Evolutionary conservation across 768 basidiomycete genomes (phyloP), one percentile per base, ranked within the genome.

Genomic region (Termitomyces sp.): DNA sequence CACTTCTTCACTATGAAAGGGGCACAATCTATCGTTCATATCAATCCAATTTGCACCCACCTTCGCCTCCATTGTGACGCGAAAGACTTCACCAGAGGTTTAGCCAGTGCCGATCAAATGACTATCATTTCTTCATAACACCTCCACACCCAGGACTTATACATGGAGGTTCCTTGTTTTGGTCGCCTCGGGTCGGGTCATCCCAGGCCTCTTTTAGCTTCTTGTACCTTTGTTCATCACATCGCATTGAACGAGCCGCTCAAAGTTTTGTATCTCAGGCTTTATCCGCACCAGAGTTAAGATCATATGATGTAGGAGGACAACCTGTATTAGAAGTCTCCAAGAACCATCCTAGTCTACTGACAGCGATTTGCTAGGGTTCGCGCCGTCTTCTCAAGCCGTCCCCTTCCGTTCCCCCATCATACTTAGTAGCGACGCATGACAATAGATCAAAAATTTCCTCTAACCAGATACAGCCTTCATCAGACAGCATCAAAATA

Each of bases 1-100:
- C 19, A 77, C 61, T 44, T 74, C 73, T 43, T 72, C 69, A 2
- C 74, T n/a, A 74, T 63, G 74, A 75, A 48, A 72, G 60, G 26
- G 68, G 65, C 21, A 72, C 57, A 19, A 74, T 60, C 75, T 73
- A 77, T 38, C 59, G 60, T 11, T 70, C 60, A 53, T 75, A 73
- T 59, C 66, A 70, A 30, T 63, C 63, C 62, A 67, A 17, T n/a
- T 0, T 17, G 2, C 5, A 7, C 40, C 40, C 23, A n/a, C 7
- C 7, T 51, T 3, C 7, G 40, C 2, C 47, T 26, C 37, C 45
- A 41, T n/a, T n/a, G n/a, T 21, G 44, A 44, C 26, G 53, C 19
- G 35, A 33, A 56, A 15, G 28, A 42, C n/a, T 41, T 58, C 51
- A 31, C 31, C 31, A 40, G 21, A 46, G 54, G 57, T 19, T 47